These are phyloP conservation scores for Hyaloperonospora arabidopsidis DNA, from an alignment of 352 stramenopile species.

Conservation along the genomic window DNA sequence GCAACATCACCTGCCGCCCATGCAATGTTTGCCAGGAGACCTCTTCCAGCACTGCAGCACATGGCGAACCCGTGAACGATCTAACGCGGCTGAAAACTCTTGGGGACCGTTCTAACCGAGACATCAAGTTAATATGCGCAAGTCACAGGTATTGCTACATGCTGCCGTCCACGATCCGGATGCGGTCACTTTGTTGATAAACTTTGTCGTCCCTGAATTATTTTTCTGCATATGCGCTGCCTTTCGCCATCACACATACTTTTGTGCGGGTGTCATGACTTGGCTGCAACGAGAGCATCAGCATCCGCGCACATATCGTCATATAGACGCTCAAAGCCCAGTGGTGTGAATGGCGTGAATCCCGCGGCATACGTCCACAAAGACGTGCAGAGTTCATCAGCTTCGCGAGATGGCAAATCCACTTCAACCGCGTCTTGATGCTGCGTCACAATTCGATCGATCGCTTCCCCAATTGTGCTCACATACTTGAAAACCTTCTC, in stretches of 20 bases:
- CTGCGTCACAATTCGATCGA: conserved; percentile 67
- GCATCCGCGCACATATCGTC: conserved; percentile 78
- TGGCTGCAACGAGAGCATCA: conserved; percentile 30
- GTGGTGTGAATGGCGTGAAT: conserved; percentile 65
- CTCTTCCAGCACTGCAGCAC: neutral
- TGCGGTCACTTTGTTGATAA: conserved; percentile 18
- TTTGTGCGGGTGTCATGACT: conserved; percentile 14
- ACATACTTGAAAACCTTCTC: conserved; percentile 86
- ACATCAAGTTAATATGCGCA: neutral
- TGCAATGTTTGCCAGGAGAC: conserved; percentile 14
- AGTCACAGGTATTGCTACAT: conserved; percentile 6
- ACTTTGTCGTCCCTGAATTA: conserved; percentile 7
- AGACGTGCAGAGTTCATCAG: conserved; percentile 70
- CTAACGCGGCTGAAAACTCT: conserved; percentile 1
- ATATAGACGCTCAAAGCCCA: conserved; percentile 80
- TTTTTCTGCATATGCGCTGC: conserved; percentile 11
- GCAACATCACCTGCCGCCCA: conserved; percentile 13
- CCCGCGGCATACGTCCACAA: conserved; percentile 74
- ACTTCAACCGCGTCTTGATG: conserved; percentile 25
- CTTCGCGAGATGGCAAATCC: conserved; percentile 27
- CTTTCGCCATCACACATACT: conserved; percentile 1
- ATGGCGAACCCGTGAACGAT: conserved; percentile 5
- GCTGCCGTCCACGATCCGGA: conserved; percentile 7
- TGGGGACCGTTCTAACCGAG: conserved; percentile 13
- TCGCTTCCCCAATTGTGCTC: conserved; percentile 67